Percentiles rank a stretch among this genome's conserved stretches.
These are phyloP conservation scores for Coelastrella sp. DNA, from an alignment of 139 green algal species.

Conservation along the genomic window DNA sequence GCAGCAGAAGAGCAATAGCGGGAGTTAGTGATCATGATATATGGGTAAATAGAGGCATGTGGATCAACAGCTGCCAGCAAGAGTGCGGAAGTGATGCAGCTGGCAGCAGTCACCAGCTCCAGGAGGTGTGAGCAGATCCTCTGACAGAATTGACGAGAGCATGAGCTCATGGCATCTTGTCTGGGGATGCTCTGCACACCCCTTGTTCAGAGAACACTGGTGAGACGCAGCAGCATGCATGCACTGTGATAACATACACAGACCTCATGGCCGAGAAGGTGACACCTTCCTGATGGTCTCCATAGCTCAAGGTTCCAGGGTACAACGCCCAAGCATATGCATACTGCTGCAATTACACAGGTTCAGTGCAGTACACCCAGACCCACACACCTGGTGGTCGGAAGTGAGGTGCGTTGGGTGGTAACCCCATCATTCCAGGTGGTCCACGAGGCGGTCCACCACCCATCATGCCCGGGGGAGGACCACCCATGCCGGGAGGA, in stretches of 20 bases:
- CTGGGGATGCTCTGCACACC: too few species aligned
- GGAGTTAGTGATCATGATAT: neutral
- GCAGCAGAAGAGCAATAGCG: neutral
- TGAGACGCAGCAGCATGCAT: too few species aligned
- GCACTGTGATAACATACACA: too few species aligned
- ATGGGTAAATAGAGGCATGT: neutral
- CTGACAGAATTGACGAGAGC: too few species aligned
- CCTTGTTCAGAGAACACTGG: too few species aligned
- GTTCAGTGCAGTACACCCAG: neutral
- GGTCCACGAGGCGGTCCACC: neutral
- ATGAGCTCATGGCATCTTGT: too few species aligned
- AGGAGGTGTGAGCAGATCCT: too few species aligned
- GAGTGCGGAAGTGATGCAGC: too few species aligned
- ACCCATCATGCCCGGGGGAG: slow-evolving; percentile 1
- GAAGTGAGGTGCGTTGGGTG: neutral
- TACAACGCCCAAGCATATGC: neutral
- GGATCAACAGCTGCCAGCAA: neutral
- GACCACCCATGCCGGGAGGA: neutral
- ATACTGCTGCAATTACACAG: neutral
- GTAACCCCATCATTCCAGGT: neutral
- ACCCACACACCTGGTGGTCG: neutral
- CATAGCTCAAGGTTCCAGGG: neutral
- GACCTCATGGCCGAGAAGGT: too few species aligned
- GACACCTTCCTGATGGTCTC: too few species aligned
- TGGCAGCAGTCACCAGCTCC: too few species aligned